Evolutionary conservation across 23 red algal genomes (phyloP).

Genomic region (Gracilaria caudata): DNA sequence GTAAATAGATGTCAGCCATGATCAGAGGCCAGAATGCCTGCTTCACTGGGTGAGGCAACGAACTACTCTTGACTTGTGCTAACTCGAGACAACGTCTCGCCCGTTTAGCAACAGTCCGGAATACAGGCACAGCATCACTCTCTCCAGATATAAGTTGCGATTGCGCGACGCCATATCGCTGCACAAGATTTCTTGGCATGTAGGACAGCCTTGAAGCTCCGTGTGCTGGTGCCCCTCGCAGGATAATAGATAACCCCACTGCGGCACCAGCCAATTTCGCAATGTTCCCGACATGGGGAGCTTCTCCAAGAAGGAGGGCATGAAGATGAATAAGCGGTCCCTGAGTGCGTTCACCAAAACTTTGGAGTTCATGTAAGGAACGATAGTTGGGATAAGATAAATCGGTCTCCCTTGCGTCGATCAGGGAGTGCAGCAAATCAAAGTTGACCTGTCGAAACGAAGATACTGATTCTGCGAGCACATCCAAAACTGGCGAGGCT

Average conservation of each 20-base stretch:
- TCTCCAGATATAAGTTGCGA: constrained; percentile 31
- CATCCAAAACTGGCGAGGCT: constrained; percentile 51
- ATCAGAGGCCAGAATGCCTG: constrained; percentile 58
- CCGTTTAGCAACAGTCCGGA: constrained; percentile 34
- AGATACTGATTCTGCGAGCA: constrained; percentile 41
- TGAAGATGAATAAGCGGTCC: constrained; percentile 51
- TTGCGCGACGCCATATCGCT: constrained; percentile 3
- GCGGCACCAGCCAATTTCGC: constrained; percentile 28
- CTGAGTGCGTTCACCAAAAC: constrained; percentile 28
- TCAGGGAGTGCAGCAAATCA: constrained; percentile 30
- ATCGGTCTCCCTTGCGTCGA: constrained; percentile 54
- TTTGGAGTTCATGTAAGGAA: constrained; percentile 6
- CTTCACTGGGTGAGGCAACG: constrained; percentile 12
- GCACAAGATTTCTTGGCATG: constrained; percentile 59
- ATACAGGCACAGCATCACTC: constrained; percentile 20
- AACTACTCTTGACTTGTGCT: neutral
- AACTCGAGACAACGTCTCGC: constrained; percentile 21
- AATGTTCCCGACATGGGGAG: constrained; percentile 6
- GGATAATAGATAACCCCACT: constrained; percentile 62
- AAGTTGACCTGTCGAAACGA: constrained; percentile 25
- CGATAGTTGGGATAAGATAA: constrained; percentile 48
- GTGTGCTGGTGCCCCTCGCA: constrained; percentile 64
- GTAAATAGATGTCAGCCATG: constrained; percentile 47
- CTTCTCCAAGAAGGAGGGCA: constrained; percentile 42
- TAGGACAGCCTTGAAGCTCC: constrained; percentile 62